These are phyloP conservation scores for Phanerochaete carnosa DNA, from an alignment of 768 basidiomycete genomes.

Conservation along the genomic window DNA sequence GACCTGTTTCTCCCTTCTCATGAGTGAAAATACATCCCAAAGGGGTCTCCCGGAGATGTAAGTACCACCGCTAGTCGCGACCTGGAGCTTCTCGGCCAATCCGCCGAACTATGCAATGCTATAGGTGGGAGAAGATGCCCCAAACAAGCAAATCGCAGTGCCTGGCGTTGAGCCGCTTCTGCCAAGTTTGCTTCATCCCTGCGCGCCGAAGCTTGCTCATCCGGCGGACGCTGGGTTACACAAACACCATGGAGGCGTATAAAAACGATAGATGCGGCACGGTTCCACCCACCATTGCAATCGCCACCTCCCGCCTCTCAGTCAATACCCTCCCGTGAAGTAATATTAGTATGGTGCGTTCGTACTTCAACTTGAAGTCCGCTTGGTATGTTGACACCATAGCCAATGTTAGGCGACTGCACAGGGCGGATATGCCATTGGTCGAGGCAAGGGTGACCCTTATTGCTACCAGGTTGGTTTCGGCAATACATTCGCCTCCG, in stretches of 20 bases:
- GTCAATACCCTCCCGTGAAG: neutral
- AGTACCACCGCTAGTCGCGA: neutral
- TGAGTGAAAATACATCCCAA: constrained; percentile 9
- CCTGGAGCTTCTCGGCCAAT: neutral
- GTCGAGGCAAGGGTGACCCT: constrained; percentile 16
- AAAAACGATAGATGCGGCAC: neutral
- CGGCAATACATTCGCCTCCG: constrained; percentile 24
- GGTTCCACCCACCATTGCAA: neutral
- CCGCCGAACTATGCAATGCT: neutral
- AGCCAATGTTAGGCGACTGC: constrained; percentile 8
- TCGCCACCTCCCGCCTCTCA: neutral
- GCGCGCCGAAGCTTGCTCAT: neutral
- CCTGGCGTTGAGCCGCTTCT: neutral
- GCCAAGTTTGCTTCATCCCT: neutral
- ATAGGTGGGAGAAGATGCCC: neutral
- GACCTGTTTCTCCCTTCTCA: constrained; percentile 4
- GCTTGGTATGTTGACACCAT: neutral
- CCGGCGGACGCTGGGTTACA: neutral
- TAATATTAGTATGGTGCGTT: neutral
- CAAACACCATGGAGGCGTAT: neutral
- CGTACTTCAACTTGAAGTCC: neutral
- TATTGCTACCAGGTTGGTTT: constrained; percentile 29
- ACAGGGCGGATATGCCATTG: constrained; percentile 2
- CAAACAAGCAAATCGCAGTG: neutral
- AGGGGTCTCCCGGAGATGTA: neutral